Evolutionary conservation across 2,329 filamentous ascomycete species (phyloP).

Genomic region (Mariannaea sp.): DNA sequence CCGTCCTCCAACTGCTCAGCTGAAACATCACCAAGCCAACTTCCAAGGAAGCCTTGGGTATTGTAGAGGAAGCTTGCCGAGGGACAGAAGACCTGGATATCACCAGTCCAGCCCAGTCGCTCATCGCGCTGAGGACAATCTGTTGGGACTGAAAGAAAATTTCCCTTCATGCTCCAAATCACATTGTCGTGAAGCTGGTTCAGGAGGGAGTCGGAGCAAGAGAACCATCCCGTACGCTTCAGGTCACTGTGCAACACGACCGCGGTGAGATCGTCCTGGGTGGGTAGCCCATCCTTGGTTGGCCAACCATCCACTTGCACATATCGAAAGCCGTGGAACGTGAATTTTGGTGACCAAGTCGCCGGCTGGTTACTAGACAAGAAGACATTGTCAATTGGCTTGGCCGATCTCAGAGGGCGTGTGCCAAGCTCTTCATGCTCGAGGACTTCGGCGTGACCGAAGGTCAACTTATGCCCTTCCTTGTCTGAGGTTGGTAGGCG

Average conservation of each 20-base stretch:
- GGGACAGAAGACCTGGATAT: constrained; percentile 53
- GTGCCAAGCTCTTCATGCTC: constrained; percentile 50
- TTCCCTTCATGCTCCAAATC: constrained; percentile 60
- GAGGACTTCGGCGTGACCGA: constrained; percentile 59
- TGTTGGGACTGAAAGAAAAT: constrained; percentile 60
- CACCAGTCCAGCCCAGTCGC: constrained; percentile 58
- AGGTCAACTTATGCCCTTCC: constrained; percentile 46
- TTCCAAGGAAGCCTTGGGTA: constrained; percentile 55
- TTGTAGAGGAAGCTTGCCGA: constrained; percentile 58
- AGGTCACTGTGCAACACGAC: constrained; percentile 56
- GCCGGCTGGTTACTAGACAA: constrained; percentile 3
- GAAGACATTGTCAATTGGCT: constrained; percentile 41
- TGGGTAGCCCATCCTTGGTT: constrained; percentile 30
- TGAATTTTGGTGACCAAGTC: constrained; percentile 53
- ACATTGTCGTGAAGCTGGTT: constrained; percentile 60
- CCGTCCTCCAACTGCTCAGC: not conserved
- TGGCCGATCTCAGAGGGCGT: constrained; percentile 38
- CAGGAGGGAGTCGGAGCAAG: constrained; percentile 54
- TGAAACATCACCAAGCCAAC: constrained; percentile 12
- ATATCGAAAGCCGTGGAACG: constrained; percentile 60
- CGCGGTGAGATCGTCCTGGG: constrained; percentile 32
- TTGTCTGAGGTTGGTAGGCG: constrained; percentile 41
- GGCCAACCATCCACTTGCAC: constrained; percentile 54
- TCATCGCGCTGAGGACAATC: constrained; percentile 62
- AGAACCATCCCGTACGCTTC: constrained; percentile 53